Evolutionary conservation across 164 flowering plant genomes (phyloP).

Genomic region (Aristolochia contorta): DNA sequence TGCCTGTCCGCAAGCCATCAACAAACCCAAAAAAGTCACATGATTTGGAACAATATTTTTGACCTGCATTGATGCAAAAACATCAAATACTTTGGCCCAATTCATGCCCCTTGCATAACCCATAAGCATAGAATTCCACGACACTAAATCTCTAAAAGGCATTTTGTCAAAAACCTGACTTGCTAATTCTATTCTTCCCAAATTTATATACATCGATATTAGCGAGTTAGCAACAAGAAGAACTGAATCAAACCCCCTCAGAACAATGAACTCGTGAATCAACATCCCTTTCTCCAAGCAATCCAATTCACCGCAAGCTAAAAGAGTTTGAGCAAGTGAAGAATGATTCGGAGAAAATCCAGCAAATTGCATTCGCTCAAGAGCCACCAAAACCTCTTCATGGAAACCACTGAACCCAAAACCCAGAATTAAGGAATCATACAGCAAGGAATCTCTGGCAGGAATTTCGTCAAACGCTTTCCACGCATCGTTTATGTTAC

Average conservation of each 20-base stretch:
- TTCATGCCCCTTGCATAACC: constrained; percentile 24
- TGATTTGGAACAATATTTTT: constrained; percentile 16
- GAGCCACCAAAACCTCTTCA: constrained; percentile 14
- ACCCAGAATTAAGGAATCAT: constrained; percentile 16
- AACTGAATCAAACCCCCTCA: constrained; percentile 13
- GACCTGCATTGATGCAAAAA: constrained; percentile 21
- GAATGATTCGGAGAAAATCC: constrained; percentile 11
- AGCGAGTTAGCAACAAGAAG: constrained; percentile 18
- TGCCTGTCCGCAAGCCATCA: constrained; percentile 24
- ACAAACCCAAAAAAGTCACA: constrained; percentile 33
- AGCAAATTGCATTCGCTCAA: constrained; percentile 13
- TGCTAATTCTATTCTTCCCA: constrained; percentile 23
- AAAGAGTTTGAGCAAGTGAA: constrained; percentile 12
- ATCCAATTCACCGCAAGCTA: constrained; percentile 25
- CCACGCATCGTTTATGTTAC: constrained; percentile 12
- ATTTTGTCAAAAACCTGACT: constrained; percentile 19
- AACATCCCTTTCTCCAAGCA: constrained; percentile 14
- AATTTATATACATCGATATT: constrained; percentile 27
- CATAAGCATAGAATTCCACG: constrained; percentile 32
- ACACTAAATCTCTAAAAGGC: constrained; percentile 24
- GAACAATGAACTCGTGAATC: constrained; percentile 15
- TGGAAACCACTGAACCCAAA: constrained; percentile 20
- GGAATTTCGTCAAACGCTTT: constrained; percentile 25
- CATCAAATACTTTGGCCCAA: constrained; percentile 20
- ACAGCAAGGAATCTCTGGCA: constrained; percentile 12